Percentiles rank a stretch among this genome's conserved stretches.
Conservation (phyloP, 1,139 yeast genomes). For the Candida pseudoviswanathii region DNA sequence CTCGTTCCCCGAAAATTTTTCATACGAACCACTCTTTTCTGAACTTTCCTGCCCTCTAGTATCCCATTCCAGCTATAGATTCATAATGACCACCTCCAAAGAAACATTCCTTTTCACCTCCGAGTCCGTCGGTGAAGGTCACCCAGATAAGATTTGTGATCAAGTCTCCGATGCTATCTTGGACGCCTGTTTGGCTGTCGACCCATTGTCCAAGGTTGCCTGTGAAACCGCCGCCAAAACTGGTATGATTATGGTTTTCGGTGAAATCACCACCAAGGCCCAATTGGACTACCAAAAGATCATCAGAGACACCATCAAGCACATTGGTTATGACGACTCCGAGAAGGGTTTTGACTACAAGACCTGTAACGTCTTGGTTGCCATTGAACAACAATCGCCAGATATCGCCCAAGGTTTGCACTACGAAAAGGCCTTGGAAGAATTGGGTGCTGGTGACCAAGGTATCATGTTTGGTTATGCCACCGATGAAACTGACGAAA, state of each 20-base stretch:
- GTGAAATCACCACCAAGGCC: constrained; percentile 98
- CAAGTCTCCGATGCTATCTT: constrained; percentile 98
- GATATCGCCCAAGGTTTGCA: constrained; percentile 99
- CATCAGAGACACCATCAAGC: constrained; percentile 97
- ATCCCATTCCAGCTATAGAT: too few species aligned
- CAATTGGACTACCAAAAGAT: constrained; percentile 93
- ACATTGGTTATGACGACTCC: constrained; percentile 95
- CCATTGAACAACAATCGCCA: constrained; percentile 98
- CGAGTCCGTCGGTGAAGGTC: constrained; percentile 98
- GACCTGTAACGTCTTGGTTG: constrained; percentile 98
- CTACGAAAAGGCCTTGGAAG: constrained; percentile 94
- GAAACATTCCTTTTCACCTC: constrained; percentile 81
- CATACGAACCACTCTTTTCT: too few species aligned
- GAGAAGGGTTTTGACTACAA: constrained; percentile 98
- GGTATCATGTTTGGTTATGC: constrained; percentile 99
- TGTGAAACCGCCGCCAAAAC: constrained; percentile 99
- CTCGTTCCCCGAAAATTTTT: constrained; percentile 4
- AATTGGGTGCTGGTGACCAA: constrained; percentile 99
- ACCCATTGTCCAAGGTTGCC: constrained; percentile 97
- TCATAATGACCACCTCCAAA: constrained; percentile 21
- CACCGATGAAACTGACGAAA: constrained; percentile 97
- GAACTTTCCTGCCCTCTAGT: too few species aligned
- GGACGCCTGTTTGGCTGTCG: constrained; percentile 95
- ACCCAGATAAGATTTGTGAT: constrained; percentile 99
- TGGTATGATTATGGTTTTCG: constrained; percentile 98